Base-by-base conservation (phyloP, 2,329 filamentous ascomycete genomes). In the Scopulariopsis brevicaulis region DNA sequence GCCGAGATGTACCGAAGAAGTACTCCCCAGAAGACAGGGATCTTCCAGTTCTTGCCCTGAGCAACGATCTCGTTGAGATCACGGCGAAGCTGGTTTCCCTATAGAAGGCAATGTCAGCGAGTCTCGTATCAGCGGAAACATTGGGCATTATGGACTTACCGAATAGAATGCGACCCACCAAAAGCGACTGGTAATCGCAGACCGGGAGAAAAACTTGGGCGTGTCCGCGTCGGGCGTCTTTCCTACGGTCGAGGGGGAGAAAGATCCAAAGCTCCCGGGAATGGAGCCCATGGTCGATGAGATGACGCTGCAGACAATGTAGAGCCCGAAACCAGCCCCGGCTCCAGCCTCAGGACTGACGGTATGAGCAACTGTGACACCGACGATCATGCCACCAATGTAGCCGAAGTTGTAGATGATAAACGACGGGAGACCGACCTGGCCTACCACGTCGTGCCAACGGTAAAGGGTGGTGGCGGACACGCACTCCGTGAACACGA, bases 101-200 rank as follows among this genome's bases (percentile, higher is more conserved):
- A 56, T 69, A 35, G 14, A 32, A 37, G 3, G 10, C 10, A 14
- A 15, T 32, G 51, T 53, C 25, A 53, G 51, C 25, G n/a, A n/a
- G 51, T 4, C 4, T 53, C 51, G 6, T n/a, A 22, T 24, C 20
- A 24, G 37, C 15, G 52, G 25, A 22, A 50, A 8, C 22, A 61
- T 10, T 6, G 18, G 11, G 11, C 46, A 50, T 50, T 11, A 20
- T 20, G 43, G 22, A 20, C 76, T 68, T 72, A 81, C 79, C n/a
- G 79, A 83, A 66, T 83, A 83, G 60, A 81, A 79, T 0, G 71
- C 69, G 37, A 82, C 63, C 60, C 76, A 83, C 77, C 78, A 83
- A 53, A 81, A 73, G 1, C 71, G 71, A 43, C 68, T 65, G 1
- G 72, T 40, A 25, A 73, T 65, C 0, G 62, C 59, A 43, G 72